These are phyloP conservation scores for Ophiostoma fasciatum DNA, from an alignment of 2,329 filamentous ascomycete species.

Conservation along the genomic window DNA sequence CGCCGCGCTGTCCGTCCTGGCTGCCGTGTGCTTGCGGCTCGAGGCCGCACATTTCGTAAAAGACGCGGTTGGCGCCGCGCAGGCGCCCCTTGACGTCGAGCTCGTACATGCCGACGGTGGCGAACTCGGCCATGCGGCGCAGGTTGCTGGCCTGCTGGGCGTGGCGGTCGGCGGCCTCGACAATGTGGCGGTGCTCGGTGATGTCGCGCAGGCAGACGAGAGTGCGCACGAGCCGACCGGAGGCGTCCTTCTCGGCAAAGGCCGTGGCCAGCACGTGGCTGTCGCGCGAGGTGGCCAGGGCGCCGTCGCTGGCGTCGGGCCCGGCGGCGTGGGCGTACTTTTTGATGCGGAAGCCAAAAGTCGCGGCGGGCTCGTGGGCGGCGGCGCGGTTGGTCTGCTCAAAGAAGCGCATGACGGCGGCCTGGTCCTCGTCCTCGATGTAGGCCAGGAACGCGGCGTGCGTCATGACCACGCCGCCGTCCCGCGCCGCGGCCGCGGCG, in stretches of 20 bases:
- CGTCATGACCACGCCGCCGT: background rate
- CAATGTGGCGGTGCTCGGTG: slow-evolving; percentile 32
- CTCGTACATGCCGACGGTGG: slow-evolving; percentile 40
- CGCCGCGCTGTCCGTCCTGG: no score
- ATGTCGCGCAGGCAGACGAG: slow-evolving; percentile 37
- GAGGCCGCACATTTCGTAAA: slow-evolving; percentile 37
- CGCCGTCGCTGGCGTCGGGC: slow-evolving; percentile 17
- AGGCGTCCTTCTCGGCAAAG: slow-evolving; percentile 28
- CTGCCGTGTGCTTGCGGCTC: slow-evolving; percentile 24
- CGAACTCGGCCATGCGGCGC: slow-evolving; percentile 38
- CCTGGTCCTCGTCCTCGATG: slow-evolving; percentile 31
- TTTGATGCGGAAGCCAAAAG: slow-evolving; percentile 32
- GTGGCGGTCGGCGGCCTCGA: slow-evolving; percentile 31
- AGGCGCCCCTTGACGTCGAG: slow-evolving; percentile 35
- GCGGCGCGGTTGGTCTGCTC: no score
- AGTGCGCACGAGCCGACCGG: slow-evolving; percentile 29
- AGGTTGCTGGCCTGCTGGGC: slow-evolving; percentile 38
- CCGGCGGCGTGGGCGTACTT: slow-evolving; percentile 9
- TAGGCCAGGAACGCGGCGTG: slow-evolving; percentile 23
- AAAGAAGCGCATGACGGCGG: slow-evolving; percentile 25
- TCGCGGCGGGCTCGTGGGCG: no score
- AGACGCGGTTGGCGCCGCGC: slow-evolving; percentile 36
- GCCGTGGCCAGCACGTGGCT: slow-evolving; percentile 32
- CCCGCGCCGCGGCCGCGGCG: slow-evolving; percentile 4
- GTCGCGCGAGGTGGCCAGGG: slow-evolving; percentile 18